Conservation (phyloP, 2,329 filamentous ascomycete species). For the Zasmidium angulare region DNA sequence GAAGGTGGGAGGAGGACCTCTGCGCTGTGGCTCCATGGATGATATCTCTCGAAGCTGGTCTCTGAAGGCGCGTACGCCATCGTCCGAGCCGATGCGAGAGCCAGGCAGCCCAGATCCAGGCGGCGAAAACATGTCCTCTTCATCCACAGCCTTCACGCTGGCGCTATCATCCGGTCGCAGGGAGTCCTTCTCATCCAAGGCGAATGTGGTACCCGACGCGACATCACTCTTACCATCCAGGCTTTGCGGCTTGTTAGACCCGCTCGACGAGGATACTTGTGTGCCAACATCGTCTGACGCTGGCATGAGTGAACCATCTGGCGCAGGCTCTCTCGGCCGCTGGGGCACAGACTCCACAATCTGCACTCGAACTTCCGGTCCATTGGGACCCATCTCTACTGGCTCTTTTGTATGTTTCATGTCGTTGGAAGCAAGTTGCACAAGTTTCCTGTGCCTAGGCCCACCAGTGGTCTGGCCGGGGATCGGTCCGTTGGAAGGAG, state of each 20-base stretch:
- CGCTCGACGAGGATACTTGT: slow-evolving; percentile 54
- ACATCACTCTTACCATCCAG: slow-evolving; percentile 85
- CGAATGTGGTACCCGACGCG: slow-evolving; percentile 90
- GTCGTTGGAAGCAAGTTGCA: slow-evolving; percentile 19
- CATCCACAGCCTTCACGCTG: slow-evolving; percentile 85
- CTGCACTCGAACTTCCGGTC: slow-evolving; percentile 26
- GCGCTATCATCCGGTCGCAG: slow-evolving; percentile 93
- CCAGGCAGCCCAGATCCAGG: slow-evolving; percentile 72
- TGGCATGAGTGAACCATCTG: slow-evolving; percentile 26
- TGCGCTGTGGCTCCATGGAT: slow-evolving; percentile 46
- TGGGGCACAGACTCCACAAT: slow-evolving; percentile 23
- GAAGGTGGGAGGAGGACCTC: slow-evolving; percentile 20
- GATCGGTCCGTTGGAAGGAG: slow-evolving; percentile 17
- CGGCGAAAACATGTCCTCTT: slow-evolving; percentile 81
- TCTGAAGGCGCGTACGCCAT: slow-evolving; percentile 60
- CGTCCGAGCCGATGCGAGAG: slow-evolving; percentile 80
- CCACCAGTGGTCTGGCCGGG: slow-evolving; percentile 7
- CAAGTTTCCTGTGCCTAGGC: slow-evolving; percentile 24
- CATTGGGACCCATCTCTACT: slow-evolving; percentile 9
- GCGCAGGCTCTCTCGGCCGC: slow-evolving; percentile 12
- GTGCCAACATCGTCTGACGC: slow-evolving; percentile 44
- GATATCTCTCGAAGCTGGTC: slow-evolving; percentile 58
- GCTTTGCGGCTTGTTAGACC: slow-evolving; percentile 79
- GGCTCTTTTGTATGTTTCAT: slow-evolving; percentile 12
- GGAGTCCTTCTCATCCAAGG: slow-evolving; percentile 95